These are phyloP conservation scores for Fraxinus baroniana DNA, from an alignment of 305 asterid genomes.

Conservation along the genomic window DNA sequence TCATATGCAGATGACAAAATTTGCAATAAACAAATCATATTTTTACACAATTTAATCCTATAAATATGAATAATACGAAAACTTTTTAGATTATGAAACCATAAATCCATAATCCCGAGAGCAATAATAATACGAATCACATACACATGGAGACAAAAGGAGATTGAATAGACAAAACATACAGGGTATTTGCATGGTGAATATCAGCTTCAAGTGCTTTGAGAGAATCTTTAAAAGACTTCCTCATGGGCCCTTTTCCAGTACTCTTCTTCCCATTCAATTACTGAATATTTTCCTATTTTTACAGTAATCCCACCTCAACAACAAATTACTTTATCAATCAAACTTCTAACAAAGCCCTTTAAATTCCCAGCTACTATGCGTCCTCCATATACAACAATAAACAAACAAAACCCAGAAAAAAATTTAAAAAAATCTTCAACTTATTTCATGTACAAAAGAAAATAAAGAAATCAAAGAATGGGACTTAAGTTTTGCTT, in stretches of 20 bases:
- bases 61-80: neutral
- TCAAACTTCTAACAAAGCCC: neutral
- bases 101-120: neutral
- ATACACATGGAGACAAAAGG: neutral
- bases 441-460: neutral
- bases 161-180: constrained; percentile 10
- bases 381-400: constrained; percentile 5
- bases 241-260: constrained; percentile 51
- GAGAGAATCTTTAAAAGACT: constrained; percentile 85
- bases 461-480: neutral
- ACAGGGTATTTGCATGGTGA: constrained; percentile 93
- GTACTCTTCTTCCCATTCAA: constrained; percentile 46
- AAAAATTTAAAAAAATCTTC: neutral
- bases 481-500: neutral
- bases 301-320: neutral
- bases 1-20: neutral
- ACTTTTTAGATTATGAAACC: neutral
- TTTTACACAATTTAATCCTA: neutral
- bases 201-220: constrained; percentile 97
- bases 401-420: constrained; percentile 14
- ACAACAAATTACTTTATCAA: neutral
- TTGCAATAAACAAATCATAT: neutral
- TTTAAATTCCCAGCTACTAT: neutral
- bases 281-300: neutral
- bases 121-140: neutral